Percentiles rank a stretch among this genome's conserved stretches.
phyloP scores from a whole-genome alignment of 257 asterid species.

The Haberlea rhodopensis region DNA sequence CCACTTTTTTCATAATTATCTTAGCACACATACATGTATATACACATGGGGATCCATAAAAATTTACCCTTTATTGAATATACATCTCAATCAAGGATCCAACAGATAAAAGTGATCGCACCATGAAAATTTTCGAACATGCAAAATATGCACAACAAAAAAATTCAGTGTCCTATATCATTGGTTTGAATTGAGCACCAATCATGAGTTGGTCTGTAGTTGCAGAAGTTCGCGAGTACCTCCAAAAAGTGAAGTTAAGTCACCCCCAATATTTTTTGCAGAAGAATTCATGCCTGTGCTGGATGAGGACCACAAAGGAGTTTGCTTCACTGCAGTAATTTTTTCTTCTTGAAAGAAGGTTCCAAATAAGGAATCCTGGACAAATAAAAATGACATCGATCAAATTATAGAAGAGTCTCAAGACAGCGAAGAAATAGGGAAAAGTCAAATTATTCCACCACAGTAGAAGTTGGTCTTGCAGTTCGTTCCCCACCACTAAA shows the following conservation, averaged over 20 bases:
- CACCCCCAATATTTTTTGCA: conserved; percentile 35
- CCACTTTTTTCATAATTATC: too few species aligned
- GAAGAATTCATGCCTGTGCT: conserved; percentile 35
- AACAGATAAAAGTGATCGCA: too few species aligned
- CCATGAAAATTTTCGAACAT: too few species aligned
- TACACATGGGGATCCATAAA: too few species aligned
- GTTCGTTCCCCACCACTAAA: conserved; percentile 39
- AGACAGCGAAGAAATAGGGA: conserved; percentile 14
- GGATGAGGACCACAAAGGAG: conserved; percentile 33
- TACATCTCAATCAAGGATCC: too few species aligned
- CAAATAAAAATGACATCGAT: conserved; percentile 20
- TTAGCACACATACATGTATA: too few species aligned
- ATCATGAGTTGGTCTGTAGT: too few species aligned
- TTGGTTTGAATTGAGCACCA: too few species aligned
- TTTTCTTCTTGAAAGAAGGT: conserved; percentile 41
- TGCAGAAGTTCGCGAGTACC: conserved; percentile 40
- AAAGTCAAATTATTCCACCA: conserved; percentile 41
- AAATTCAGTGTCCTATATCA: too few species aligned
- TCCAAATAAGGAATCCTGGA: conserved; percentile 57
- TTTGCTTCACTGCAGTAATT: conserved; percentile 40
- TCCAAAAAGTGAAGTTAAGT: conserved; percentile 60
- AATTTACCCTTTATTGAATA: too few species aligned
- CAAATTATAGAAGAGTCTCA: conserved; percentile 18
- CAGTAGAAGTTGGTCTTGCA: conserved; percentile 36
- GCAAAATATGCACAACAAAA: too few species aligned